These are phyloP conservation scores for Silybum marianum DNA, from an alignment of 129 eudicot species.

Conservation along the genomic window DNA sequence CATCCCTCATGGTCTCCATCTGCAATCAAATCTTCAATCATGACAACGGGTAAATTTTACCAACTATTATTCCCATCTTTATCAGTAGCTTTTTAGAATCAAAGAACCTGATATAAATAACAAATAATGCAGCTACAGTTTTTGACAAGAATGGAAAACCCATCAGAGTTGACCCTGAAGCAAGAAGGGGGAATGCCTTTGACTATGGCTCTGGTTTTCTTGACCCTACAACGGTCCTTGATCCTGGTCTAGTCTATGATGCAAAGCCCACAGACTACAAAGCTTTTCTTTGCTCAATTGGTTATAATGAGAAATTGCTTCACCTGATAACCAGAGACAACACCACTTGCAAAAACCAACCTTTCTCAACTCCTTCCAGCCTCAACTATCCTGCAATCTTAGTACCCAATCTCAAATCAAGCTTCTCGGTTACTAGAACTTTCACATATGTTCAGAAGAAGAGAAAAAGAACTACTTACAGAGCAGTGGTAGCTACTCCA, in stretches of 20 bases:
- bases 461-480: conserved; percentile 40
- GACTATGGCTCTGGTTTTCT: conserved; percentile 79
- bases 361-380: conserved; percentile 47
- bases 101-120: conserved; percentile 27
- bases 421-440: conserved; percentile 56
- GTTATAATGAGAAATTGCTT: conserved; percentile 51
- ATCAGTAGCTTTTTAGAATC: conserved; percentile 1
- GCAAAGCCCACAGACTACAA: conserved; percentile 72
- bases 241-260: conserved; percentile 82
- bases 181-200: conserved; percentile 69
- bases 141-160: conserved; percentile 65
- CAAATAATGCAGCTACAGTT: conserved; percentile 60
- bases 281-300: conserved; percentile 83
- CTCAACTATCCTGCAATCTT: conserved; percentile 83
- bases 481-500: conserved; percentile 60
- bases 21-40: conserved; percentile 87
- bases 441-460: conserved; percentile 62
- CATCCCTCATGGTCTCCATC: conserved; percentile 95
- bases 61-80: background rate
- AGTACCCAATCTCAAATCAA: conserved; percentile 60
- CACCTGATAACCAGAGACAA: conserved; percentile 61
- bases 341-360: conserved; percentile 56
- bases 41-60: conserved; percentile 78
- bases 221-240: conserved; percentile 64
- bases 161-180: conserved; percentile 63